Conservation (phyloP, 805 yeast species). For the Jamesozyma gamospora region DNA sequence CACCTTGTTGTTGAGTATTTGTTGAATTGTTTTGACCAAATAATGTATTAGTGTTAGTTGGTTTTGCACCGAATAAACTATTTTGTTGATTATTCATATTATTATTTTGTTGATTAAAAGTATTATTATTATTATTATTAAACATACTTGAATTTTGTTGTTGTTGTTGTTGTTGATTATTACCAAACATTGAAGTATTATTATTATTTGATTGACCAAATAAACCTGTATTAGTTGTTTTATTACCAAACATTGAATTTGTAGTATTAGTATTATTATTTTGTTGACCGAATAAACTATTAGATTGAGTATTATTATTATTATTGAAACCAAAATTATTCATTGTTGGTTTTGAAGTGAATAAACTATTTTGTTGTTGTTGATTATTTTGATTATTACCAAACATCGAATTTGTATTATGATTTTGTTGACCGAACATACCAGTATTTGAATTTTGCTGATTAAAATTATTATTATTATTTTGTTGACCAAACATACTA, state of each 20-base stretch:
- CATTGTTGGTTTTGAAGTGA: conserved; percentile 5
- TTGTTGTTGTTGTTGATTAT: conserved; percentile 23
- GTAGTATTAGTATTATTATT: conserved; percentile 1
- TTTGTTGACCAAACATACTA: conserved; percentile 8
- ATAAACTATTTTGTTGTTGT: conserved; percentile 11
- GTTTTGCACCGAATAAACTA: conserved; percentile 33
- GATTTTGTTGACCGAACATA: conserved; percentile 4
- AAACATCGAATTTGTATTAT: background rate
- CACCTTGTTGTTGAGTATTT: conserved; percentile 19
- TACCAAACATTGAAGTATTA: conserved; percentile 29
- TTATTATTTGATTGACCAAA: conserved; percentile 24
- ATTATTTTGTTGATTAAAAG: conserved; percentile 21
- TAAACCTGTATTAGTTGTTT: conserved; percentile 20
- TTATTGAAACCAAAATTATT: conserved; percentile 33
- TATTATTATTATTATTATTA: conserved; percentile 17
- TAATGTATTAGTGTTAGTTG: background rate
- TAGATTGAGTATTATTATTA: conserved; percentile 11
- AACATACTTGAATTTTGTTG: conserved; percentile 30
- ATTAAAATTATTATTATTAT: conserved; percentile 3
- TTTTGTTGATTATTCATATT: conserved; percentile 3
- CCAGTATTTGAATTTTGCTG: conserved; percentile 5
- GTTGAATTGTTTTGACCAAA: conserved; percentile 8
- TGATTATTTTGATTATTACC: conserved; percentile 9
- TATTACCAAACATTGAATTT: conserved; percentile 1
- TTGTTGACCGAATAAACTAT: conserved; percentile 10